Conservation (phyloP, 331 rosid species). For the Ulmus americana region DNA sequence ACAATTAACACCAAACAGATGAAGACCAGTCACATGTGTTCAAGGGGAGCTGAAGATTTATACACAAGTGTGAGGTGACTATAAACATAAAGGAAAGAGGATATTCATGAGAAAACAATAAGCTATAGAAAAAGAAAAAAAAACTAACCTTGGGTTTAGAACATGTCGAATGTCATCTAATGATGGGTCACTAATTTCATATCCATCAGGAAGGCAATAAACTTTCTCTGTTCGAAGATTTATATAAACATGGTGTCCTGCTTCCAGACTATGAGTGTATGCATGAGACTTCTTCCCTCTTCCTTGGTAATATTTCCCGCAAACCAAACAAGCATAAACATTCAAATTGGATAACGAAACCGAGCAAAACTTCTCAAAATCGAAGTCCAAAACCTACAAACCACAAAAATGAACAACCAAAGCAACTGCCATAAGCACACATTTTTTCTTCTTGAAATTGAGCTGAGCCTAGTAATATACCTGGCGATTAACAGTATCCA, state of each 20-base stretch:
- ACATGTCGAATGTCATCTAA: conserved; percentile 90
- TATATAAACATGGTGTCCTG: conserved; percentile 90
- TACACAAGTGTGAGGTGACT: too few relatives aligned
- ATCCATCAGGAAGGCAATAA: conserved; percentile 95
- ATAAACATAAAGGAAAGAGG: too few relatives aligned
- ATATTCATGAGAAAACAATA: neutral
- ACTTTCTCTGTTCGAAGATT: conserved; percentile 93
- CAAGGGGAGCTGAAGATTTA: neutral
- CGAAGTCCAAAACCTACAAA: conserved; percentile 90
- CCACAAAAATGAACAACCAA: conserved; percentile 1
- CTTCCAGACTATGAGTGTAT: conserved; percentile 94
- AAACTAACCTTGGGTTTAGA: conserved; percentile 76
- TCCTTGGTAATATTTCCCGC: conserved; percentile 95
- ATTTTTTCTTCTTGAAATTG: too few relatives aligned
- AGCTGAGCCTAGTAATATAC: conserved; percentile 31
- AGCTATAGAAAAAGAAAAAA: neutral
- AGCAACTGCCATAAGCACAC: neutral
- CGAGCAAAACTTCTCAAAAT: conserved; percentile 92
- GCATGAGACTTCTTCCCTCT: conserved; percentile 95
- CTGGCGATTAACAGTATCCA: conserved; percentile 95
- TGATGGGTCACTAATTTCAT: conserved; percentile 92
- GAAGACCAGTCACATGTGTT: too few relatives aligned
- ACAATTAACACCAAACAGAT: neutral
- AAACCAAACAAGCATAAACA: conserved; percentile 90
- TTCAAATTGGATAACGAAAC: conserved; percentile 84